These are phyloP conservation scores for Trichoderma parareesei DNA, from an alignment of 495 filamentous ascomycete species.

Conservation along the genomic window DNA sequence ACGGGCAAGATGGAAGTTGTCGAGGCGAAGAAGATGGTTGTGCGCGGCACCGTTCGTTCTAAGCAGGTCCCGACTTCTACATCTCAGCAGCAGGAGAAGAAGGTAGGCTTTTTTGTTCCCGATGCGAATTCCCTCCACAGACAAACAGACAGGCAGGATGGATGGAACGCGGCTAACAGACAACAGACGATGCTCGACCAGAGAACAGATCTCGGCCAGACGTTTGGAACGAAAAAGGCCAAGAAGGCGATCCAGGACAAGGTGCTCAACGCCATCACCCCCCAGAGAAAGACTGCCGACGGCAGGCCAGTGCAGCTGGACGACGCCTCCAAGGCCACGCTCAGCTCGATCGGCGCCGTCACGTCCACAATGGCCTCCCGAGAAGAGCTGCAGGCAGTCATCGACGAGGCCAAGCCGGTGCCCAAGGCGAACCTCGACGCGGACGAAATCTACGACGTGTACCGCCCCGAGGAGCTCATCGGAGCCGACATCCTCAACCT, in stretches of 20 bases:
- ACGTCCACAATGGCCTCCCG: slow-evolving; percentile 49
- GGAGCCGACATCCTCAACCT: slow-evolving; percentile 48
- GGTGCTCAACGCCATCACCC: slow-evolving; percentile 68
- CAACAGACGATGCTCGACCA: slow-evolving; percentile 47
- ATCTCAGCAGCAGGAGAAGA: slow-evolving; percentile 28
- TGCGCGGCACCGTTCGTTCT: slow-evolving; percentile 56
- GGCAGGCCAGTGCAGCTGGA: slow-evolving; percentile 42
- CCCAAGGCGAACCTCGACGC: slow-evolving; percentile 69
- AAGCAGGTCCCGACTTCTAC: slow-evolving; percentile 27
- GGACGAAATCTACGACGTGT: slow-evolving; percentile 69
- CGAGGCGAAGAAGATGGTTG: slow-evolving; percentile 64
- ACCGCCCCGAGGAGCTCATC: slow-evolving; percentile 62
- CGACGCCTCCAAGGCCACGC: slow-evolving; percentile 51
- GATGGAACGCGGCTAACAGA: slow-evolving; percentile 17
- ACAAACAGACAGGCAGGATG: background rate
- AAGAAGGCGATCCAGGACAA: slow-evolving; percentile 72
- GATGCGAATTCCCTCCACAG: slow-evolving; percentile 15
- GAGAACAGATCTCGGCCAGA: slow-evolving; percentile 67
- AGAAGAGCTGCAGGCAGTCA: slow-evolving; percentile 54
- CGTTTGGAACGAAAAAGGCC: slow-evolving; percentile 91
- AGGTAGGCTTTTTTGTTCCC: slow-evolving; percentile 27
- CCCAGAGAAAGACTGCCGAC: slow-evolving; percentile 25
- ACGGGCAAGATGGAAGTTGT: slow-evolving; percentile 65
- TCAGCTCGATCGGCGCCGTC: slow-evolving; percentile 53
- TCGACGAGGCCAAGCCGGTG: slow-evolving; percentile 66